Evolutionary conservation across 2,329 filamentous ascomycete species (phyloP), one percentile per base, ranked within the genome.

Genomic region (Hypoxylon sp.): DNA sequence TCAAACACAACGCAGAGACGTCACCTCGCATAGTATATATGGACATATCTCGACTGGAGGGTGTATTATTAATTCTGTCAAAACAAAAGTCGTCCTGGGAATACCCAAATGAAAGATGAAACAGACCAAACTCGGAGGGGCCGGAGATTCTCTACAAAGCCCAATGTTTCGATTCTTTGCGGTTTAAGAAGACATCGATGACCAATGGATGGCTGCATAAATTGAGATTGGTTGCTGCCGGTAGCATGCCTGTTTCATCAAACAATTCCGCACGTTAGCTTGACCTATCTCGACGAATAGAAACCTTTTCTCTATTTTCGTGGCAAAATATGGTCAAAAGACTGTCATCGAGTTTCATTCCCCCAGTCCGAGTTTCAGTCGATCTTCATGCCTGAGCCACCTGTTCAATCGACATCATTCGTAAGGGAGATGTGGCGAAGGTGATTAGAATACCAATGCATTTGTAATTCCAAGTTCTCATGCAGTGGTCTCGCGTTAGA

Each of bases 31-130:
- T 48, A n/a, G 47, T 10, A 51, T 34, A 44, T 48, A 32, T 52
- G 63, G 64, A 52, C 20, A 48, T 50, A 26, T 50, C 63, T 60
- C 59, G 52, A 59, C 64, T 61, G 52, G 32, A 54, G 37, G 26
- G 50, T 30, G 34, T 49, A 48, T 28, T 62, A 32, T 44, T 6
- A 26, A 30, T 63, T 57, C 64, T 63, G 62, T 55, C 50, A 50
- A 60, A 66, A 53, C 39, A 34, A 22, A 46, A 50, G n/a, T 22
- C 13, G 58, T 34, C 48, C 30, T 63, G 49, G 59, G 20, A 20
- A 55, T 56, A 11, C 22, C 20, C 46, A 44, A 32, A 52, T 20
- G 39, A 53, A 43, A 37, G 41, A 48, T 58, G 19, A 48, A 37
- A 50, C 26, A 53, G 34, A 20, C 30, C 30, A 28, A 8, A 30